Percentiles rank a stretch among this genome's conserved stretches.
These are phyloP conservation scores for Phlyctochytrium arcticum DNA, from an alignment of 192 early-diverging fungal genomes.

Conservation along the genomic window DNA sequence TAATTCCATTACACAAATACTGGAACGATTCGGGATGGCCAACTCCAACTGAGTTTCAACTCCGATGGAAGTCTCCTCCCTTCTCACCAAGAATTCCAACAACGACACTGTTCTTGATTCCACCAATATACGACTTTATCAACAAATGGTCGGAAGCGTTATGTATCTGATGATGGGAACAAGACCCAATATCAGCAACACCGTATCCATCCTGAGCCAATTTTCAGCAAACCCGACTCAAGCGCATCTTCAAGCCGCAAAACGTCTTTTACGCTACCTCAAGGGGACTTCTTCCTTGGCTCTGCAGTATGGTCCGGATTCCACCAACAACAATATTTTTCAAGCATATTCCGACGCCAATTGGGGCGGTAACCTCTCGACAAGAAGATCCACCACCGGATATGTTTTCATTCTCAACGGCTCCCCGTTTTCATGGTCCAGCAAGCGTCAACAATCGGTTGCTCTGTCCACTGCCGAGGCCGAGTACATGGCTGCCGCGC, in stretches of 20 bases:
- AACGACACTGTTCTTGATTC: no score
- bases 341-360: not conserved
- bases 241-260: not conserved
- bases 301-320: not conserved
- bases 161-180: not conserved
- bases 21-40: not conserved
- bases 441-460: slow-evolving; percentile 11
- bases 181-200: not conserved
- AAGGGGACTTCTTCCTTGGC: not conserved
- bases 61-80: not conserved
- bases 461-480: slow-evolving; percentile 26
- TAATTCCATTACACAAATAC: no score
- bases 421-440: slow-evolving; percentile 5
- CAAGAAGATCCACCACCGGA: slow-evolving; percentile 30
- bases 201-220: not conserved
- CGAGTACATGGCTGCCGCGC: not conserved
- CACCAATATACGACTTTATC: no score
- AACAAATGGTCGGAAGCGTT: not conserved
- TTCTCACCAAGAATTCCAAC: not conserved
- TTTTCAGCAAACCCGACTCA: not conserved
- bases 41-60: not conserved
- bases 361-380: not conserved
- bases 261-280: not conserved
- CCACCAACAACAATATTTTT: not conserved
- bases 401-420: slow-evolving; percentile 22